These are phyloP conservation scores for Populus deltoides DNA, from an alignment of 345 rosid species.

Conservation along the genomic window DNA sequence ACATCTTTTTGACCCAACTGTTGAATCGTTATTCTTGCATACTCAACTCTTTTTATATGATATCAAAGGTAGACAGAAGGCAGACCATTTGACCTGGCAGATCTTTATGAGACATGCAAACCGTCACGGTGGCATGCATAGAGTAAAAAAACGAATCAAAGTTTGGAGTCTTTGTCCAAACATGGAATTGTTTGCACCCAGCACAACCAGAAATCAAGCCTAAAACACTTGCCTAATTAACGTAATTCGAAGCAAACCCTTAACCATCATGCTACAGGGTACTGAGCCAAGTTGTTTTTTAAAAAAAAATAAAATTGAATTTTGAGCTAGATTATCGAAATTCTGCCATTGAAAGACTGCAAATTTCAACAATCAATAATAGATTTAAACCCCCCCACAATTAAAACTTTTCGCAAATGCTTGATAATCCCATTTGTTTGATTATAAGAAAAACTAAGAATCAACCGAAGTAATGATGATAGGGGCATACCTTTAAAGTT, in stretches of 20 bases:
- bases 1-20: not conserved
- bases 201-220: too few species aligned
- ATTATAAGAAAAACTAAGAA: not conserved
- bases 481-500: conserved; percentile 71
- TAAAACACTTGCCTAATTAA: not conserved
- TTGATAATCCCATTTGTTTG: not conserved
- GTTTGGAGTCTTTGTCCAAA: not conserved
- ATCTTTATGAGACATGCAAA: not conserved
- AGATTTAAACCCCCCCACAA: not conserved
- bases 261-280: not conserved
- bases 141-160: not conserved
- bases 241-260: not conserved
- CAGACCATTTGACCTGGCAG: not conserved
- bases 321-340: not conserved
- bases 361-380: not conserved
- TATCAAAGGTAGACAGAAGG: not conserved
- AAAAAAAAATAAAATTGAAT: not conserved
- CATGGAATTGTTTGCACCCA: not conserved
- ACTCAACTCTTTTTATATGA: not conserved
- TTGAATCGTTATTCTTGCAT: not conserved
- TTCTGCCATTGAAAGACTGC: not conserved
- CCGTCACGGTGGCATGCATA: not conserved
- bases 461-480: not conserved
- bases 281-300: not conserved
- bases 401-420: not conserved